A percentile compares a stretch with the other conserved stretches of the same genome.
These are phyloP conservation scores for Allium cepa DNA, from an alignment of 106 monocot species.

Conservation along the genomic window DNA sequence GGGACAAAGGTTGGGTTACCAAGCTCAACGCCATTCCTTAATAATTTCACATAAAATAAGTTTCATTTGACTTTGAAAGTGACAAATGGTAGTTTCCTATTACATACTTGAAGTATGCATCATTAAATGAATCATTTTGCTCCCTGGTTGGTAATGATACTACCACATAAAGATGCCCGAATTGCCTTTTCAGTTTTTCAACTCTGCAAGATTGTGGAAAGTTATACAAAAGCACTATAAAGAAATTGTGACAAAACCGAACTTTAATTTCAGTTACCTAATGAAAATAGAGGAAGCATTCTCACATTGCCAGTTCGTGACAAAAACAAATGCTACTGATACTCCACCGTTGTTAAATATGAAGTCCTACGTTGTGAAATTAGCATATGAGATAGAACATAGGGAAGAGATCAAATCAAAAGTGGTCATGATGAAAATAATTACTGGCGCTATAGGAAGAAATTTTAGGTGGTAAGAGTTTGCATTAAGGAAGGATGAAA, in stretches of 20 bases:
- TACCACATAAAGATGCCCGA: constrained; percentile 76
- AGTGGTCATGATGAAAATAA: background rate
- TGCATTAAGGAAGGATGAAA: constrained; percentile 61
- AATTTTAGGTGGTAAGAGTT: constrained; percentile 91
- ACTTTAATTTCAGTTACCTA: constrained; percentile 31
- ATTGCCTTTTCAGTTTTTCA: constrained; percentile 67
- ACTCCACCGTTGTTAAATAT: constrained; percentile 92
- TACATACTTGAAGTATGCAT: constrained; percentile 64
- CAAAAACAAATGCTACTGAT: constrained; percentile 87
- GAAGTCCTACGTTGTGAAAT: constrained; percentile 55
- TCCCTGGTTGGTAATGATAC: constrained; percentile 65
- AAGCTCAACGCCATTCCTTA: constrained; percentile 40
- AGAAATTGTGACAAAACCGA: background rate
- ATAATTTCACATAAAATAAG: background rate
- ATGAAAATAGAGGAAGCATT: constrained; percentile 39
- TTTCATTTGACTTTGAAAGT: background rate
- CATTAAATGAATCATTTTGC: constrained; percentile 86
- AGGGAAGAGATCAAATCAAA: background rate
- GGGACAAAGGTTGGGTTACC: constrained; percentile 53
- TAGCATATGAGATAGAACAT: background rate
- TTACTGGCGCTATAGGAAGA: constrained; percentile 78
- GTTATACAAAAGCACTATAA: background rate
- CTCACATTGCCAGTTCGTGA: constrained; percentile 56
- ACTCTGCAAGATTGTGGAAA: constrained; percentile 29
- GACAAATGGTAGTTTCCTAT: background rate